phyloP scores from a whole-genome alignment of 768 basidiomycete species.

The Lactarius psammicola region DNA sequence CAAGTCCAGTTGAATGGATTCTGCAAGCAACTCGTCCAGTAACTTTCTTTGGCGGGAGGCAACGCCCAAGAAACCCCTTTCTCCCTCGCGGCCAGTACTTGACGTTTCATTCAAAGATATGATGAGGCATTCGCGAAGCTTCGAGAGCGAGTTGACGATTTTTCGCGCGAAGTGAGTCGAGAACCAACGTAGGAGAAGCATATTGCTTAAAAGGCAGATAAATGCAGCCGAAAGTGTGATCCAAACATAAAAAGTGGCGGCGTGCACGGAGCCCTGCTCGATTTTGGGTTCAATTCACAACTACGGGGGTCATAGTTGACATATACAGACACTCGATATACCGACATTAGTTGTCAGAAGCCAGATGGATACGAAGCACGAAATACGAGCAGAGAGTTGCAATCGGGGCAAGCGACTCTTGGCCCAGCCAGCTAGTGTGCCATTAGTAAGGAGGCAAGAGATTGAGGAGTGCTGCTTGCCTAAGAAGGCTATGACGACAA shows the following conservation, averaged over 20 bases:
- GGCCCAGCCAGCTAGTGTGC: constrained; percentile 37
- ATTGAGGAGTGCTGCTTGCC: constrained; percentile 31
- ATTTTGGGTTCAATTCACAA: constrained; percentile 4
- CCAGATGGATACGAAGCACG: constrained; percentile 50
- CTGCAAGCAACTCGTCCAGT: constrained; percentile 35
- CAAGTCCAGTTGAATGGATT: constrained; percentile 41
- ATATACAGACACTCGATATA: constrained; percentile 33
- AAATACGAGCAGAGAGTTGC: constrained; percentile 45
- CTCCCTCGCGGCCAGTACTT: constrained; percentile 28
- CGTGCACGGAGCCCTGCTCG: constrained; percentile 33
- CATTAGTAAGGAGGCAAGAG: constrained; percentile 10
- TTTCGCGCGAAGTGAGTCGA: constrained; percentile 45
- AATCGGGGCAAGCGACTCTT: constrained; percentile 49
- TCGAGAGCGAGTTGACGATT: constrained; percentile 38
- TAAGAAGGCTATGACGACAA: constrained; percentile 40
- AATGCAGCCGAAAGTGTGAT: constrained; percentile 41
- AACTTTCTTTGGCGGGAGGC: constrained; percentile 30
- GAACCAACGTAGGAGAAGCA: constrained; percentile 43
- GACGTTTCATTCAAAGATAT: constrained; percentile 34
- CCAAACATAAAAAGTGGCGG: constrained; percentile 41
- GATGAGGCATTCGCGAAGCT: constrained; percentile 38
- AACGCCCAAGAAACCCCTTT: constrained; percentile 21
- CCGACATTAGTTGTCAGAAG: constrained; percentile 42
- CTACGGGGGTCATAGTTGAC: background rate
- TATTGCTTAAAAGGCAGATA: constrained; percentile 39